These are phyloP conservation scores for Hirschfeldia incana DNA, from an alignment of 345 rosid species.

Conservation along the genomic window DNA sequence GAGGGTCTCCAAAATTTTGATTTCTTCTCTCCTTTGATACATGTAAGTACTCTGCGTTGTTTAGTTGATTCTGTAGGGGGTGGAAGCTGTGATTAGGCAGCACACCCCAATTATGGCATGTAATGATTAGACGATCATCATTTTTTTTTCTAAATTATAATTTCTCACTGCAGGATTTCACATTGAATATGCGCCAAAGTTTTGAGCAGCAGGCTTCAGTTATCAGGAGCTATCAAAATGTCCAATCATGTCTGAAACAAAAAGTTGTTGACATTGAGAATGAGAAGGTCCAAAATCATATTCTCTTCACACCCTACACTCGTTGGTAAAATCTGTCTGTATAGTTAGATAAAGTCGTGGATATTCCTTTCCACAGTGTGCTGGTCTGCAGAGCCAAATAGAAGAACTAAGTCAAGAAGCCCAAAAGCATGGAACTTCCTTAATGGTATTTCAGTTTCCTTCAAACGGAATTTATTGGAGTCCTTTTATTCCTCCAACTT, in stretches of 20 bases:
- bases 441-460: constrained; percentile 43
- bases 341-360: background rate
- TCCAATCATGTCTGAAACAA: constrained; percentile 43
- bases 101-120: background rate
- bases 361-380: constrained; percentile 33
- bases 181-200: constrained; percentile 45
- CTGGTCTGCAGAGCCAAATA: constrained; percentile 55
- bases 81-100: constrained; percentile 12
- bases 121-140: background rate
- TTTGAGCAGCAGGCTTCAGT: constrained; percentile 52
- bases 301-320: constrained; percentile 14
- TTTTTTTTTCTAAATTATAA: constrained; percentile 8
- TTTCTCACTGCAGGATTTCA: constrained; percentile 56
- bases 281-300: constrained; percentile 51
- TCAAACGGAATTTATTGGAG: background rate
- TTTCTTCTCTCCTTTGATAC: constrained; percentile 41
- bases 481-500: constrained; percentile 6
- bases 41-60: constrained; percentile 52
- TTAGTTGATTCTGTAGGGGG: constrained; percentile 1
- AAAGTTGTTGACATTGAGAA: constrained; percentile 55
- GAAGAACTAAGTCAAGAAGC: constrained; percentile 49
- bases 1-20: constrained; percentile 63
- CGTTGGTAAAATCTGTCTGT: constrained; percentile 2
- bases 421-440: constrained; percentile 48
- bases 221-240: constrained; percentile 43